Percentiles rank a stretch among this genome's conserved stretches.
Conservation (phyloP, 306 rosid species). For the Ormosia semicastrata region DNA sequence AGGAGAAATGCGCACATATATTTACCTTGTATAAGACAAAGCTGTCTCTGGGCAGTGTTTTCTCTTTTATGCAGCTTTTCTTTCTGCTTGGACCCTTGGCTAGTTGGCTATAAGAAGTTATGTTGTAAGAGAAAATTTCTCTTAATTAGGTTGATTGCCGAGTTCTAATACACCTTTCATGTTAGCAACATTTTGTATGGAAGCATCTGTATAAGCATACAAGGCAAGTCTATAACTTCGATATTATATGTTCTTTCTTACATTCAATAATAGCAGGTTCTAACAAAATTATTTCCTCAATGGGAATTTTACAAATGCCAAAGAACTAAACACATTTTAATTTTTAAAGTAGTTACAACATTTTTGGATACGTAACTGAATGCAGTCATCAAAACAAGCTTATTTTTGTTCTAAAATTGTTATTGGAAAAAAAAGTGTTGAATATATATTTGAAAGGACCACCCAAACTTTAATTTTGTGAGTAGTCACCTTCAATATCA, state of each 20-base stretch:
- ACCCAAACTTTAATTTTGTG: neutral
- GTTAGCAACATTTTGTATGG: neutral
- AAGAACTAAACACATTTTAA: no score
- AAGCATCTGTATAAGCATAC: neutral
- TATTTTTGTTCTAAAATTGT: no score
- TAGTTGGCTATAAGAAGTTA: neutral
- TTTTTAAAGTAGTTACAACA: neutral
- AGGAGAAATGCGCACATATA: neutral
- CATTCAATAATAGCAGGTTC: neutral
- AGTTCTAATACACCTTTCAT: neutral
- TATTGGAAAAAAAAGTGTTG: neutral
- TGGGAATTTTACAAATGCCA: neutral
- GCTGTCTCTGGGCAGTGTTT: neutral
- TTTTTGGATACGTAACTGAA: no score
- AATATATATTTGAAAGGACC: neutral
- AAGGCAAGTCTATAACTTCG: neutral
- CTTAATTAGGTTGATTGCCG: neutral
- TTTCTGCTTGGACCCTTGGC: neutral
- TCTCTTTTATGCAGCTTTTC: neutral
- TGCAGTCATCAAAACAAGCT: neutral
- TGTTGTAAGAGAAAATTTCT: neutral
- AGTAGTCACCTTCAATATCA: constrained; percentile 4
- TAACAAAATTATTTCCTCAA: neutral
- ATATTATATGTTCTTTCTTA: neutral
- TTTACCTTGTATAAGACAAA: constrained; percentile 28